Base-by-base conservation (phyloP, 2,329 filamentous ascomycete species). In the Venturia nashicola region DNA sequence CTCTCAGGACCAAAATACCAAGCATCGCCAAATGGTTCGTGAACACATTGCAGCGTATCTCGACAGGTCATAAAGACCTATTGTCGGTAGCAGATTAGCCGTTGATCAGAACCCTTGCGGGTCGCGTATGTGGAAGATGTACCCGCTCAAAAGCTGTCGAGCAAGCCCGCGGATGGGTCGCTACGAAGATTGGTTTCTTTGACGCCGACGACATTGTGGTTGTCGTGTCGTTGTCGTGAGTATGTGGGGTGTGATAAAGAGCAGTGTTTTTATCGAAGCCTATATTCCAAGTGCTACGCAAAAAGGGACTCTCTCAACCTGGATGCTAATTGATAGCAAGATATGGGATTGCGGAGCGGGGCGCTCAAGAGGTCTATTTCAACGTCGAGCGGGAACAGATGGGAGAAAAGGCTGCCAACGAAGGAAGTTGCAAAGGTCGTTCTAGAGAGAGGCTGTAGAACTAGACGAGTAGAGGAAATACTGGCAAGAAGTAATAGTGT, bases 71-170 rank as follows among this genome's bases (percentile, higher is more conserved):
- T 97, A 76, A 99, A 97, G 68, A 97, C 92, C 73, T 75, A 62
- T 46, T 57, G 61, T 54, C 61, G 51, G 51, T 57, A 55, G 61
- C 48, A 44, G 27, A 67, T 55, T 55, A 46, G 61, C 64, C 40
- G 51, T 40, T 67, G 20, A 44, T 39, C 55, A 60, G 39, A 65
- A 66, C 43, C 32, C 61, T 32, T 51, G 61, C 64, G 27, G 39
- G 9, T 43, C 36, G 36, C 18, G 46, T 39, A 40, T 27, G 14
- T 39, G 40, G 61, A 42, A n/a, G 8, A 43, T 43, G 72, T 81
- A 95, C 93, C 76, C 93, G 83, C 80, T 99, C 94, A 78, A 97
- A 99, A 39, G 94, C 94, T 60, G 94, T 97, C 65, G 92, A 97
- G 80, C 92, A 97, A 68, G 93, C 91, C 76, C 94, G 83, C 43